Evolutionary conservation across 1,284 basidiomycete species (phyloP), one percentile per base, ranked within the genome.

Genomic region (Naganishia liquefaciens): DNA sequence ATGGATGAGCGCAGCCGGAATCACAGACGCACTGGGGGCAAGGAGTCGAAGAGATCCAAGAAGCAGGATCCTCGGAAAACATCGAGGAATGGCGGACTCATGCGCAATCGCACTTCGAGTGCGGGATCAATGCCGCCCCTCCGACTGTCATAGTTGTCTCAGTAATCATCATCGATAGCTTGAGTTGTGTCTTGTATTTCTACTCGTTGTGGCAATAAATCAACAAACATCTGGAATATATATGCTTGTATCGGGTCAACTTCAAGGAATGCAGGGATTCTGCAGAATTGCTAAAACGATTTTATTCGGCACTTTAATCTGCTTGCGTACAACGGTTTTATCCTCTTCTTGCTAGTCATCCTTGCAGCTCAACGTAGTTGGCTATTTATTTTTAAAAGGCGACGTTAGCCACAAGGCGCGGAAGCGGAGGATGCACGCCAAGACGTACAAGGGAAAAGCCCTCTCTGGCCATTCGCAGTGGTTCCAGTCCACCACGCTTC

Each of bases 401-500:
- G 10, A 47, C 33, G 40, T 62, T 3, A 54, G 49, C 60, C 4
- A 2, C 2, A 2, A 7, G 10, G 30, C 42, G 3, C 13, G 23
- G 40, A 19, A 47, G 9, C 40, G 5, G 13, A 19, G 6, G 13
- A 10, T 2, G 27, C 15, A 23, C 47, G 21, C 5, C 11, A 5
- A 9, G 4, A 51, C 85, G 70, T 73, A 89, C 89, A 88, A 69
- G 92, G 92, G 86, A 96, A 93, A 68, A 93, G 80, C 15, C 91
- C 92, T 61, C 82, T 76, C 50, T 83, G 79, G 1, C 90, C 91
- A 63, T 84, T 78, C 49, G 75, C 65, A 68, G 84, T 83, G 69
- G 79, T 84, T 1, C 92, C 93, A 70, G 87, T 83, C 92, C 92
- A 95, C 92, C 93, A 95, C 70, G 93, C 91, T 21, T 92, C 89